Percentiles rank a stretch among this genome's conserved stretches.
Evolutionary conservation across 2,329 filamentous ascomycete genomes (phyloP).

Genomic region (Gremmenia infestans): DNA sequence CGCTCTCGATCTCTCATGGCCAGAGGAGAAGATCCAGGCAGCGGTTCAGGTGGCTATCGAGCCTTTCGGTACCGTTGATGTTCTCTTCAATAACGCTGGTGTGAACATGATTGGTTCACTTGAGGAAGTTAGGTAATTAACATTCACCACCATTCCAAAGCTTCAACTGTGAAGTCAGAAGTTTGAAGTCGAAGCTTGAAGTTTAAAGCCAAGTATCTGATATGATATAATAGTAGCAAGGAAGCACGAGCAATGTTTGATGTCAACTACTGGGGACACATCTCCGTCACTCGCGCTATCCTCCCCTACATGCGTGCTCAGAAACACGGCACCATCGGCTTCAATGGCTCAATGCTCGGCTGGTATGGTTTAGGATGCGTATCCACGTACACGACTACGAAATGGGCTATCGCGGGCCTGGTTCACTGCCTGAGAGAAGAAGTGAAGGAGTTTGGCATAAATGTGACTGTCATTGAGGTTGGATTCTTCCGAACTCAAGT

Average conservation of each 20-base stretch:
- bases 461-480: not conserved
- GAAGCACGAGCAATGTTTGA: slow-evolving; percentile 34
- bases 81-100: slow-evolving; percentile 39
- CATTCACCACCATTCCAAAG: not conserved
- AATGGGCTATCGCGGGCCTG: not conserved
- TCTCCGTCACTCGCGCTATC: slow-evolving; percentile 44
- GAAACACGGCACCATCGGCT: slow-evolving; percentile 31
- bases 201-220: not conserved
- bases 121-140: not conserved
- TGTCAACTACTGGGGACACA: slow-evolving; percentile 49
- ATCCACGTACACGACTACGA: not conserved
- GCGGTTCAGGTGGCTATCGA: not conserved
- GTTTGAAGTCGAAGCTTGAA: no score
- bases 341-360: not conserved
- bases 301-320: slow-evolving; percentile 42
- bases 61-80: slow-evolving; percentile 21
- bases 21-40: not conserved
- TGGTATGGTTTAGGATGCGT: no score
- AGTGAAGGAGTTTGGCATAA: not conserved
- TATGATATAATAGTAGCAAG: not conserved
- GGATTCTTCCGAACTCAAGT: not conserved
- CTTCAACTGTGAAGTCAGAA: not conserved
- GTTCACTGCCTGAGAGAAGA: not conserved
- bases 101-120: slow-evolving; percentile 24
- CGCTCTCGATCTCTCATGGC: not conserved